These are phyloP conservation scores for Kuraishia hungarica DNA, from an alignment of 805 yeast species.

Conservation along the genomic window DNA sequence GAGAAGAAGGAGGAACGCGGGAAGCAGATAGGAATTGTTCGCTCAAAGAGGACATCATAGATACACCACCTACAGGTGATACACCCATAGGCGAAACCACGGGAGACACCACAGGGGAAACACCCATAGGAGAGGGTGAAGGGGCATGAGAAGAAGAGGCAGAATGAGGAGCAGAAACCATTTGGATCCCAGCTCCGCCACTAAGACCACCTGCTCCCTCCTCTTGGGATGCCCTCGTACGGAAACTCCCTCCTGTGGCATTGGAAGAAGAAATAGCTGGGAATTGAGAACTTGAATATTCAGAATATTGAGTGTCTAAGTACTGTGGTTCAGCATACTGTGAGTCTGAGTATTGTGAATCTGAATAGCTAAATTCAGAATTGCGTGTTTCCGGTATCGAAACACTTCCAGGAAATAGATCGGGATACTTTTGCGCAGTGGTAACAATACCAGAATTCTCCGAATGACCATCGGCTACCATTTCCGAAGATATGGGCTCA, in stretches of 20 bases:
- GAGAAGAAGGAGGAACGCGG: neutral
- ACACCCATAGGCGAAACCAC: neutral
- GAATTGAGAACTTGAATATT: neutral
- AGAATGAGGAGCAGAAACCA: neutral
- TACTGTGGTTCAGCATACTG: neutral
- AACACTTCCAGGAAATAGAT: neutral
- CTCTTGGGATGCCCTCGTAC: neutral
- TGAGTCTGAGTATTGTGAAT: neutral
- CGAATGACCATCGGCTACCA: neutral
- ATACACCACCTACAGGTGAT: neutral
- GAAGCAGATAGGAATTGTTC: neutral
- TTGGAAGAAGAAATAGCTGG: neutral
- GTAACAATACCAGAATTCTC: too few relatives aligned
- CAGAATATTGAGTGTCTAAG: neutral
- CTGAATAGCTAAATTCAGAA: neutral
- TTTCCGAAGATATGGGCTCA: too few relatives aligned
- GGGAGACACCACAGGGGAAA: neutral
- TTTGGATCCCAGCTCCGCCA: neutral
- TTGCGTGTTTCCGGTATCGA: neutral
- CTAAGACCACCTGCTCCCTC: neutral
- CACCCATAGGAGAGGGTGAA: neutral
- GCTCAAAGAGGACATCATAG: neutral
- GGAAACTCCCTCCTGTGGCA: neutral
- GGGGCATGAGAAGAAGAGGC: neutral
- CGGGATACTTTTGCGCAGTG: neutral